A percentile compares a stretch with the other conserved stretches of the same genome.
Evolutionary conservation across 768 basidiomycete genomes (phyloP).

Genomic region (Pisolithus marmoratus): DNA sequence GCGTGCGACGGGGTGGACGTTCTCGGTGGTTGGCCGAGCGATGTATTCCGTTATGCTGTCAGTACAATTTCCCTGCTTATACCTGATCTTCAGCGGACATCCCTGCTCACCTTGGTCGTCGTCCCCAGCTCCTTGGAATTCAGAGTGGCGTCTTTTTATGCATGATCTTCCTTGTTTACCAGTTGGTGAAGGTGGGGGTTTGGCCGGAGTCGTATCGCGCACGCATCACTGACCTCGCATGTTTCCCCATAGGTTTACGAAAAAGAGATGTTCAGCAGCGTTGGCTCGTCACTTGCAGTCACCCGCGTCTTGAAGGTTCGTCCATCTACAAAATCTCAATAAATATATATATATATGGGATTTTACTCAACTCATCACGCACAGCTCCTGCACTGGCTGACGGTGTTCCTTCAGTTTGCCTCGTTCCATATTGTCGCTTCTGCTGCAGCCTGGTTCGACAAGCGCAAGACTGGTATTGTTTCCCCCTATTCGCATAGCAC

Average conservation of each 20-base stretch:
- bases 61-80: conserved; percentile 9
- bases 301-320: conserved; percentile 44
- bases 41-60: conserved; percentile 26
- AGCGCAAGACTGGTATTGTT: conserved; percentile 35
- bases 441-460: conserved; percentile 45
- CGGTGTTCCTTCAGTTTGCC: conserved; percentile 42
- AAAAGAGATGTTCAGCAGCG: conserved; percentile 40
- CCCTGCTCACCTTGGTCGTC: conserved; percentile 2
- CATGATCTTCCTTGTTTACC: conserved; percentile 35
- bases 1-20: conserved; percentile 38
- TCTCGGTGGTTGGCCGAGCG: conserved; percentile 39
- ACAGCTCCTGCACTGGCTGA: conserved; percentile 44
- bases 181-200: conserved; percentile 36
- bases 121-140: conserved; percentile 33
- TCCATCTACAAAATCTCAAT: neutral
- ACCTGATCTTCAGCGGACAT: neutral
- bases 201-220: neutral
- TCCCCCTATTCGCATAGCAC: conserved; percentile 28
- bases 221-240: neutral
- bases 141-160: conserved; percentile 33
- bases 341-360: conserved; percentile 37
- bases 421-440: conserved; percentile 45
- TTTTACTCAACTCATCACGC: neutral
- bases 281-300: conserved; percentile 41
- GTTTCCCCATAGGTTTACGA: conserved; percentile 34